Percentiles rank a stretch among this genome's conserved stretches.
Conservation (phyloP, 1,284 basidiomycete genomes). For the Tilletia indica region DNA sequence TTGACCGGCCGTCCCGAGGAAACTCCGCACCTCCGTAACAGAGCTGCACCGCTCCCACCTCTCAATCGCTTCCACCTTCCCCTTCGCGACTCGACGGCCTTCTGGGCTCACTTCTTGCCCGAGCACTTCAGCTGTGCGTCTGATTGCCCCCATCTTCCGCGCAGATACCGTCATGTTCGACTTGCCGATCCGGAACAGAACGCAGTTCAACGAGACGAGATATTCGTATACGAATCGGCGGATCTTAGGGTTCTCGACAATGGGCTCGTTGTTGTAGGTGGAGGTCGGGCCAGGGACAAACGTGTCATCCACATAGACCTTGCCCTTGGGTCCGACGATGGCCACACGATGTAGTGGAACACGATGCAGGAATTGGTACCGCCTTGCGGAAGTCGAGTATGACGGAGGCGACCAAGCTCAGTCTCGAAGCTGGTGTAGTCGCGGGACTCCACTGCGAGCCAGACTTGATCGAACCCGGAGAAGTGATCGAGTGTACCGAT, state of each 20-base stretch:
- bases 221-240: not conserved
- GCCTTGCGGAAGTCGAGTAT: not conserved
- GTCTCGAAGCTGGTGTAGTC: conserved; percentile 2
- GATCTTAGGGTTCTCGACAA: not conserved
- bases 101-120: conserved; percentile 3
- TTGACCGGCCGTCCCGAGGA: not conserved
- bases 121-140: not conserved
- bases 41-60: not conserved
- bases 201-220: not conserved
- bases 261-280: not conserved
- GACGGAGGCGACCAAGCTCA: not conserved
- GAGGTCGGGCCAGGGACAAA: not conserved
- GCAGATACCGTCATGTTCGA: not conserved
- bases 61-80: not conserved
- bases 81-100: not conserved
- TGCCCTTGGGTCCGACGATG: not conserved
- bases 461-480: not conserved
- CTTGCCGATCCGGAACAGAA: not conserved
- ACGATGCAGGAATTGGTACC: conserved; percentile 7
- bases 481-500: not conserved
- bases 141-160: not conserved
- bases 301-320: not conserved
- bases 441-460: conserved; percentile 1
- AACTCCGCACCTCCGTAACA: not conserved
- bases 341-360: conserved; percentile 5